Percentiles rank a stretch among this genome's conserved stretches.
Conservation (phyloP, 1,284 basidiomycete species). For the Microbotryum saponariae region DNA sequence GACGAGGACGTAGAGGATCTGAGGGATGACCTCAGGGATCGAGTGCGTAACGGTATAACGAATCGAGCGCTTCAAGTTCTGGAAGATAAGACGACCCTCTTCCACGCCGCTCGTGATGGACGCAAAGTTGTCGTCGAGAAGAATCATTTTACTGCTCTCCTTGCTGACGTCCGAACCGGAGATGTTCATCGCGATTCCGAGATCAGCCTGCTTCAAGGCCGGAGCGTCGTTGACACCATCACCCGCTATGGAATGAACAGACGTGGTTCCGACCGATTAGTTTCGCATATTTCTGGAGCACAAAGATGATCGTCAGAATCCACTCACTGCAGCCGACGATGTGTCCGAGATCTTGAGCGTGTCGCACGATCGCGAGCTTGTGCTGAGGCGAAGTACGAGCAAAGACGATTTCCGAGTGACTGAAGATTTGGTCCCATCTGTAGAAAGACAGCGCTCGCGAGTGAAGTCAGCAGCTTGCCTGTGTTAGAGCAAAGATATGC, state of each 20-base stretch:
- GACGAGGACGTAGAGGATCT: slow-evolving; percentile 44
- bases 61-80: slow-evolving; percentile 60
- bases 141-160: slow-evolving; percentile 58
- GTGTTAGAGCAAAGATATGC: slow-evolving; percentile 44
- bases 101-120: slow-evolving; percentile 59
- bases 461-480: slow-evolving; percentile 43
- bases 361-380: slow-evolving; percentile 64
- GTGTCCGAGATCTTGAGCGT: slow-evolving; percentile 59
- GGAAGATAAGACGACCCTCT: slow-evolving; percentile 57
- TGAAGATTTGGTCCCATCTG: slow-evolving; percentile 48
- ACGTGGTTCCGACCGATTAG: too few relatives aligned
- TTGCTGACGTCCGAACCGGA: slow-evolving; percentile 64
- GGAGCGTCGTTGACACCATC: slow-evolving; percentile 56
- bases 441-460: not conserved
- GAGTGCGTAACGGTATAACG: slow-evolving; percentile 58
- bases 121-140: slow-evolving; percentile 65
- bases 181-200: slow-evolving; percentile 65
- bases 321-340: slow-evolving; percentile 52
- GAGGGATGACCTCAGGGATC: slow-evolving; percentile 58
- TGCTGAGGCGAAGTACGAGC: slow-evolving; percentile 63
- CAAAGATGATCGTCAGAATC: slow-evolving; percentile 14
- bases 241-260: slow-evolving; percentile 41
- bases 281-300: too few relatives aligned
- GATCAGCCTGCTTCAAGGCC: slow-evolving; percentile 52
- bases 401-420: slow-evolving; percentile 61